phyloP scores from a whole-genome alignment of 2,329 filamentous ascomycete species.

The Claviceps maximensis region DNA sequence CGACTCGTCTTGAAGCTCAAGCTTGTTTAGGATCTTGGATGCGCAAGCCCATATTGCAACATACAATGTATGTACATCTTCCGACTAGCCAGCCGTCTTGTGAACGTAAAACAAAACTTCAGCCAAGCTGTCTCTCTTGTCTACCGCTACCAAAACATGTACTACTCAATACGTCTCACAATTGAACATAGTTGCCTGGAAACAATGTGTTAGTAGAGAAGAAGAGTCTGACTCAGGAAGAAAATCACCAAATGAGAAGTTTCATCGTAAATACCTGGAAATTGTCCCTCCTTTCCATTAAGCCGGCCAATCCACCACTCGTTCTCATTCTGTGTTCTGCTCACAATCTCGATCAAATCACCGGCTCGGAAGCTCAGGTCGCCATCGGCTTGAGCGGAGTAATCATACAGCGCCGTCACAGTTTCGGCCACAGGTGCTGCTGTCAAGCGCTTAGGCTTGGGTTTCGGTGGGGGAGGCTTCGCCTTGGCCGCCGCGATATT shows the following conservation, averaged over 20 bases:
- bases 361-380: slow-evolving; percentile 84
- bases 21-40: background rate
- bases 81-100: background rate
- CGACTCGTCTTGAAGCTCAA: background rate
- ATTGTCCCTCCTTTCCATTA: slow-evolving; percentile 73
- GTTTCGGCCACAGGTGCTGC: slow-evolving; percentile 56
- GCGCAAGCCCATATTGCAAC: background rate
- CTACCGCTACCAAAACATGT: background rate
- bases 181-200: slow-evolving; percentile 5
- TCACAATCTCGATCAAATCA: slow-evolving; percentile 79
- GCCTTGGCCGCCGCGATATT: slow-evolving; percentile 41
- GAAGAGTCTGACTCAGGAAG: background rate
- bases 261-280: slow-evolving; percentile 59
- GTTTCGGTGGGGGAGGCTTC: slow-evolving; percentile 61
- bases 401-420: slow-evolving; percentile 88
- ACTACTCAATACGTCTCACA: background rate
- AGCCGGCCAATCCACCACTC: slow-evolving; percentile 93
- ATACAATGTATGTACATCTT: too few species aligned
- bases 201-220: background rate
- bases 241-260: background rate
- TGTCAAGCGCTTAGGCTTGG: slow-evolving; percentile 65
- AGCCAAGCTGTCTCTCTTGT: background rate
- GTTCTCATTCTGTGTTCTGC: slow-evolving; percentile 76
- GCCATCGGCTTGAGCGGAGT: slow-evolving; percentile 86
- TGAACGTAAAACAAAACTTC: background rate